Evolutionary conservation across 371 early-diverging fungal genomes (phyloP), one percentile per base, ranked within the genome.

Genomic region (Mortierella sp.): DNA sequence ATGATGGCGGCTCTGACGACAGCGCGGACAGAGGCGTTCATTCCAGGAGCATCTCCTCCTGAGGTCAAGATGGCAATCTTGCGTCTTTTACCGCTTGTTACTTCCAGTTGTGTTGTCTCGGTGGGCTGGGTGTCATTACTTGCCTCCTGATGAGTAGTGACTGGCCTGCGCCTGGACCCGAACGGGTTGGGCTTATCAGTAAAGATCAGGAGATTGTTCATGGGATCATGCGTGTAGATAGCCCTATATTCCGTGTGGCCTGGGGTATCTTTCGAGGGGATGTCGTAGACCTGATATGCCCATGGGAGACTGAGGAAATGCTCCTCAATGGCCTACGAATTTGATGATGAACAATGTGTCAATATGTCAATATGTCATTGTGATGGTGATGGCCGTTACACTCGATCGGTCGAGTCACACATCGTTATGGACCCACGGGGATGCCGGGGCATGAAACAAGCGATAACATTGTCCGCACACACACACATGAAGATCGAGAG

Each of bases 21-120:
- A 14, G 95, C 91, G 38, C 99, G 89, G 21, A 99, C 98, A 30
- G 94, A 94, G 23, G 98, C 93, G 76, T 99, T 99, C 99, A 99
- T 99, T 49, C 99, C 99, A 14, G 95, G 96, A 7, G 97, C 91
- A 84, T 99, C 99, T 49, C 99, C 99, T 45, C 99, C 99, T 55
- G 95, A 94, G 19, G 99, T 99, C 54, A 99, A 72, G 21, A 99
- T 87, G 43, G 91, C 99, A 72, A 98, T 92, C 42, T 78, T 81
- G 60, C 78, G 62, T 39, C 38, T 58, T 14, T 27, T 55, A 41
- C 38, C 65, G 10, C 16, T 27, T 10, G 60, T 12, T 4, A 51
- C 4, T 18, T 43, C 52, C 24, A 46, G n/a, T 14, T 5, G 26
- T 5, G 51, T 1, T 5, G 42, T 21, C 10, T 46, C 13, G 2